These are phyloP conservation scores for Beauveria caledonica DNA, from an alignment of 2,329 filamentous ascomycete genomes.

Conservation along the genomic window DNA sequence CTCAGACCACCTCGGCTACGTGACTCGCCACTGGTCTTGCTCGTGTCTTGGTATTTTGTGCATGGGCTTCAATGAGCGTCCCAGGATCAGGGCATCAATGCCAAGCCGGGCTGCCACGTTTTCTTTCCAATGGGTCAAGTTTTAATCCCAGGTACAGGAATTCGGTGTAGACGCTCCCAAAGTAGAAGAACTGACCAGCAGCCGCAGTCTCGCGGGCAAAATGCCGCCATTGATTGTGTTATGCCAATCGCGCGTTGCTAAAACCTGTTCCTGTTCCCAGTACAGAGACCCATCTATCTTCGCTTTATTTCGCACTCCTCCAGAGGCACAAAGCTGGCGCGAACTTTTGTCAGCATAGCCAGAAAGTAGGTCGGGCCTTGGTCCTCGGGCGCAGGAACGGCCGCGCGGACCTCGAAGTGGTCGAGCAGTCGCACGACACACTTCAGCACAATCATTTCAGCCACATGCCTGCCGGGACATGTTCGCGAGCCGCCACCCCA, in stretches of 20 bases:
- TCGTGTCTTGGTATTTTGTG: too few relatives aligned
- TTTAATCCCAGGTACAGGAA: neutral
- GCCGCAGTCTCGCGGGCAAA: neutral
- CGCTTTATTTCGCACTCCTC: neutral
- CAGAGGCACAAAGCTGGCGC: neutral
- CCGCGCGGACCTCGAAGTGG: conserved; percentile 36
- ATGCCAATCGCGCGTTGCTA: neutral
- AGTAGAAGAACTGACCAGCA: neutral
- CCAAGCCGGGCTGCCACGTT: neutral
- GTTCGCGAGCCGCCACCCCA: conserved; percentile 45
- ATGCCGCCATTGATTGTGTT: neutral
- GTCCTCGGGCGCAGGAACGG: conserved; percentile 26
- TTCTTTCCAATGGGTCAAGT: neutral
- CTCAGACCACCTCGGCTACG: too few relatives aligned
- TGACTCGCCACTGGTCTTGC: too few relatives aligned
- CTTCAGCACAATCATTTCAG: conserved; percentile 41
- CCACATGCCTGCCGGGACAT: conserved; percentile 43
- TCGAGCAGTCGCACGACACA: conserved; percentile 32
- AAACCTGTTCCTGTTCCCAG: too few relatives aligned
- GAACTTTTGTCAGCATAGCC: conserved; percentile 35
- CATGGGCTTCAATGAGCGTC: too few relatives aligned
- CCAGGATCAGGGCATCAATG: too few relatives aligned
- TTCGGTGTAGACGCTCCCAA: neutral
- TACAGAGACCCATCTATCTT: neutral
- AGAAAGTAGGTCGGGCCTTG: conserved; percentile 41